Evolutionary conservation across 1,284 basidiomycete species (phyloP), one percentile per base, ranked within the genome.

Genomic region (Gymnopus androsaceus): DNA sequence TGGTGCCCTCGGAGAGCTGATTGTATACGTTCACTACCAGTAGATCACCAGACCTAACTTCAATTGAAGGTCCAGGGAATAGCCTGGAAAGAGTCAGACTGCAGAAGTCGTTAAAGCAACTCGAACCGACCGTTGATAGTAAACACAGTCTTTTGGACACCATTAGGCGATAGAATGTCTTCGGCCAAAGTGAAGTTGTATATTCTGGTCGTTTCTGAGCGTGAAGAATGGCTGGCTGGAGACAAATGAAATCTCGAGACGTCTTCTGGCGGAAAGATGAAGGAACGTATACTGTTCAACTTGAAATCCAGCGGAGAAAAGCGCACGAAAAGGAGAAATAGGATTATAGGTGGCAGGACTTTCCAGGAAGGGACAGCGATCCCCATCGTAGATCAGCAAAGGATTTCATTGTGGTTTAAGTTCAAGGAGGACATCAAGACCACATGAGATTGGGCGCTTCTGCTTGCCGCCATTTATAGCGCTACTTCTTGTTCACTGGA

Each of bases 1-100:
- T 44, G 15, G 54, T 56, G 3, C 38, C 31, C 38, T 56, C 46
- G 0, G 40, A 49, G 9, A 56, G 15, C 2, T 19, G 19, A n/a
- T 56, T 56, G 28, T 50, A 44, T 21, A 56, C 54, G 38, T 56
- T 56, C 19, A 56, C 54, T 8, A 56, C 54, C 21, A 56, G 40
- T 19, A 41, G 25, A 34, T 56, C 54, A 19, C 54, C 54, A 19
- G 54, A 40, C 25, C 54, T 40, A 3, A 45, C 54, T 45, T 56
- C 48, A 27, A 56, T 56, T 5, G 54, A 37, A 6, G 54, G 54
- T 3, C 54, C 54, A 27, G 54, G 54, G 23, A 51, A 56, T 1
- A 51, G 40, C 54, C 54, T 56, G 6, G n/a, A 37, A 11, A 27
- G 4, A 34, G n/a, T 27, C 9, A 19, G 34, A 14, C 12, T 17